Evolutionary conservation across 2,329 filamentous ascomycete genomes (phyloP), one percentile per base, ranked within the genome.

Genomic region (Aspergillus puulaauensis): DNA sequence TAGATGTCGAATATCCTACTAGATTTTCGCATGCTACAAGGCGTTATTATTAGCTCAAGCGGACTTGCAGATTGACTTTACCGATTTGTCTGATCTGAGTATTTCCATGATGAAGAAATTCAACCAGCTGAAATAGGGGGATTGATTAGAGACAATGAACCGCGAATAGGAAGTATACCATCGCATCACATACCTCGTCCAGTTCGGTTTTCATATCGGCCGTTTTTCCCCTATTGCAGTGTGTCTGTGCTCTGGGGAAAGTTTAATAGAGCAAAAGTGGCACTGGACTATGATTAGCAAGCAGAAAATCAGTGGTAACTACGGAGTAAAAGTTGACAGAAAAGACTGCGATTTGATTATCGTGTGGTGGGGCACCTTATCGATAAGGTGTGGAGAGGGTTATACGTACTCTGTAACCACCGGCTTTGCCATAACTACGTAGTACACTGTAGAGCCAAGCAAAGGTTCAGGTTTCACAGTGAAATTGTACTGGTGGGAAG

Each of bases 51-150:
- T 23, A 55, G 31, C 19, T 37, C 17, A 37, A 19, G 12, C 33
- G 17, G 40, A 31, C 6, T n/a, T 11, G 15, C 7, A 11, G 15
- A 37, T 11, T 41, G 9, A 15, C 50, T 33, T 37, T 78, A 90
- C 87, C 87, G 65, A 93, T 83, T 73, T 91, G 87, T 66, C 95
- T 87, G 63, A 98, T 91, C 73, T 96, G 90, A 43, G 91, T 91
- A 73, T 96, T 96, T 59, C 90, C 90, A 77, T 96, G 89, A 75
- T 90, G 89, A 59, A 98, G 90, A 77, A 98, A 97, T 73, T 92
- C 91, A 61, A 97, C 91, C 19, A 66, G 60, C 66, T 66, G 52
- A 17, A 44, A 51, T 47, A 11, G 15, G 39, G 31, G n/a, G 11
- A 50, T 51, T 37, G 37, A 19, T 15, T 11, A 50, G 19, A 23